These are phyloP conservation scores for Pistacia atlantica DNA, from an alignment of 345 rosid genomes.

Conservation along the genomic window DNA sequence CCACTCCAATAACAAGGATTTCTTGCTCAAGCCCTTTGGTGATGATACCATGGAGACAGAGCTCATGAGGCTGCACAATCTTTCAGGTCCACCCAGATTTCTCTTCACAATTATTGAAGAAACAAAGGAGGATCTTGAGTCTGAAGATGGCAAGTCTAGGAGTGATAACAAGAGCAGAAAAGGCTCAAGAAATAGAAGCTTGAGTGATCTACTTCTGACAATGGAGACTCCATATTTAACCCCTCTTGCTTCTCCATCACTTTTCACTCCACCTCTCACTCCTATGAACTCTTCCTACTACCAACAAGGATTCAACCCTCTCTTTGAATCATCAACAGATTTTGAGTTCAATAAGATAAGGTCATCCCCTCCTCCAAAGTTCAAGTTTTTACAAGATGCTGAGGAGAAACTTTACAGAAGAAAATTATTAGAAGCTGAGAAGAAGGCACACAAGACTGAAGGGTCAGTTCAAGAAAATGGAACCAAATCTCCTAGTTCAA, in stretches of 20 bases:
- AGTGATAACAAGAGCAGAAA: conserved; percentile 40
- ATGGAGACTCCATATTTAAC: conserved; percentile 89
- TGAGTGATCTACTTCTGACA: conserved; percentile 67
- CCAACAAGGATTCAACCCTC: conserved; percentile 48
- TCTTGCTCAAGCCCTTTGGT: conserved; percentile 40
- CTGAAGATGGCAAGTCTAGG: conserved; percentile 67
- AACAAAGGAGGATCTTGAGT: conserved; percentile 87
- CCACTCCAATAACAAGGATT: conserved; percentile 48
- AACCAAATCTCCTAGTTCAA: conserved; percentile 23
- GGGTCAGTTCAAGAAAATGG: conserved; percentile 24
- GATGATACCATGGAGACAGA: conserved; percentile 54
- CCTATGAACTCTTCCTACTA: conserved; percentile 45
- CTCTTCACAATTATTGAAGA: conserved; percentile 89
- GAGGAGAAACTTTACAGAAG: conserved; percentile 77
- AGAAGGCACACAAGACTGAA: conserved; percentile 14
- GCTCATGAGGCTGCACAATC: conserved; percentile 50
- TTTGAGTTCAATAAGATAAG: conserved; percentile 75
- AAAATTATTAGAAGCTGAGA: conserved; percentile 36
- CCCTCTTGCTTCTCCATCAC: conserved; percentile 86
- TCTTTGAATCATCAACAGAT: conserved; percentile 64
- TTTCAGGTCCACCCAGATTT: conserved; percentile 67
- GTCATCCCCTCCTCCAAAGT: conserved; percentile 85
- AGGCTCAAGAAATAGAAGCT: conserved; percentile 55
- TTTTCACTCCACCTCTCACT: conserved; percentile 90
- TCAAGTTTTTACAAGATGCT: conserved; percentile 92